Conservation (phyloP, 768 basidiomycete genomes). For the Amanita rimosa region DNA sequence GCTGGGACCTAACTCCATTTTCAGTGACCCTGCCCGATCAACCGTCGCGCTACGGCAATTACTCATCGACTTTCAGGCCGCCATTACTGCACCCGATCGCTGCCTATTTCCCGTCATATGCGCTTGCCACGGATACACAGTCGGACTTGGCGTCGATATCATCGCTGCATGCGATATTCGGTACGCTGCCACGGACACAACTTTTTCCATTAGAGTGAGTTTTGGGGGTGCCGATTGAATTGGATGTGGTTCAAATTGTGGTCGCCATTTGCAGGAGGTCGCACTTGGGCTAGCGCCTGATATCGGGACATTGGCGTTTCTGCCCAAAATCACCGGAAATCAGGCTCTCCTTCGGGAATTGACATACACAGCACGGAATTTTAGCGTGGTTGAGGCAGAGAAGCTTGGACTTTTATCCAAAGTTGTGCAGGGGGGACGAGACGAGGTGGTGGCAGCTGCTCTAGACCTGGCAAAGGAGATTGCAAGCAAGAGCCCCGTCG, state of each 20-base stretch:
- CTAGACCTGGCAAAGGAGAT: conserved; percentile 59
- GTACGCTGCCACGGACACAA: conserved; percentile 44
- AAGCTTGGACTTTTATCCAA: conserved; percentile 65
- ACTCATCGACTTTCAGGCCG: conserved; percentile 33
- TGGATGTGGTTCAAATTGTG: background rate
- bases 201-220: conserved; percentile 50
- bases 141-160: conserved; percentile 76
- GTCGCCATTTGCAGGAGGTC: conserved; percentile 47
- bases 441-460: conserved; percentile 57
- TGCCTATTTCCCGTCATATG: conserved; percentile 75
- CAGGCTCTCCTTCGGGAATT: conserved; percentile 64
- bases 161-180: conserved; percentile 70
- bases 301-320: conserved; percentile 63
- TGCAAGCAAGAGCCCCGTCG: conserved; percentile 70
- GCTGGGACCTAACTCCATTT: conserved; percentile 7
- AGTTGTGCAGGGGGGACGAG: conserved; percentile 52
- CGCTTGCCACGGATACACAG: conserved; percentile 63
- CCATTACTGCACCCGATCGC: conserved; percentile 47
- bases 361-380: conserved; percentile 63
- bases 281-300: conserved; percentile 80
- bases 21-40: conserved; percentile 38
- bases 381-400: conserved; percentile 56
- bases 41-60: conserved; percentile 33
- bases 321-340: conserved; percentile 73
- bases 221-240: background rate